Percentiles rank a stretch among this genome's conserved stretches.
Conservation (phyloP, 176 grass and related monocot species). For the Typha latifolia region DNA sequence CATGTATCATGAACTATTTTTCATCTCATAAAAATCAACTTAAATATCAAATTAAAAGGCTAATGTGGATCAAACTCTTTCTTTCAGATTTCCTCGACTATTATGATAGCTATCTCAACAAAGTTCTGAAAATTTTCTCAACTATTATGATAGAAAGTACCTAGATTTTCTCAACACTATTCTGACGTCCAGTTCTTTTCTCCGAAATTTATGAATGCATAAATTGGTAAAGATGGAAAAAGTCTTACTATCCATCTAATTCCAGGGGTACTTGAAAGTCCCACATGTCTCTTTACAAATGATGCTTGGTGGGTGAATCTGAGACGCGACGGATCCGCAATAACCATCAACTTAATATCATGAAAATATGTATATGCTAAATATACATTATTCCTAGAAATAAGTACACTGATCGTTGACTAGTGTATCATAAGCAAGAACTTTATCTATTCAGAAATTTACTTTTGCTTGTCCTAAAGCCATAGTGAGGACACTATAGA, state of each 20-base stretch:
- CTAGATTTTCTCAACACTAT: background rate
- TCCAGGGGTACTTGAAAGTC: constrained; percentile 38
- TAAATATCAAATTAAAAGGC: no score
- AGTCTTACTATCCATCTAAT: constrained; percentile 1
- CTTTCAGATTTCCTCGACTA: no score
- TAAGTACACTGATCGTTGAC: background rate
- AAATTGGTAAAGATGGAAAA: constrained; percentile 16
- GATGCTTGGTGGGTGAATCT: constrained; percentile 57
- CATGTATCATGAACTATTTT: no score
- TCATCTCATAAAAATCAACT: no score
- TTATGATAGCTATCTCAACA: no score
- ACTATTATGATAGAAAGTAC: no score
- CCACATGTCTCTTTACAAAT: constrained; percentile 58
- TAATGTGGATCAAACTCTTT: no score
- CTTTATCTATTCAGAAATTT: constrained; percentile 3
- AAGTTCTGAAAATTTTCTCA: no score
- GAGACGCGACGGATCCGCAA: constrained; percentile 66
- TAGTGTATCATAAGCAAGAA: background rate
- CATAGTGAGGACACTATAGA: constrained; percentile 68
- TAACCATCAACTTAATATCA: constrained; percentile 1
- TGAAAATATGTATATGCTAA: background rate
- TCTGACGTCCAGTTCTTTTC: background rate
- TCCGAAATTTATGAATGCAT: background rate
- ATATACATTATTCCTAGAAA: background rate
- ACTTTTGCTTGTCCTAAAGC: constrained; percentile 63